A percentile compares a stretch with the other conserved stretches of the same genome.
Conservation (phyloP, 1,139 yeast genomes). For the Scheffersomyces illinoinensis region DNA sequence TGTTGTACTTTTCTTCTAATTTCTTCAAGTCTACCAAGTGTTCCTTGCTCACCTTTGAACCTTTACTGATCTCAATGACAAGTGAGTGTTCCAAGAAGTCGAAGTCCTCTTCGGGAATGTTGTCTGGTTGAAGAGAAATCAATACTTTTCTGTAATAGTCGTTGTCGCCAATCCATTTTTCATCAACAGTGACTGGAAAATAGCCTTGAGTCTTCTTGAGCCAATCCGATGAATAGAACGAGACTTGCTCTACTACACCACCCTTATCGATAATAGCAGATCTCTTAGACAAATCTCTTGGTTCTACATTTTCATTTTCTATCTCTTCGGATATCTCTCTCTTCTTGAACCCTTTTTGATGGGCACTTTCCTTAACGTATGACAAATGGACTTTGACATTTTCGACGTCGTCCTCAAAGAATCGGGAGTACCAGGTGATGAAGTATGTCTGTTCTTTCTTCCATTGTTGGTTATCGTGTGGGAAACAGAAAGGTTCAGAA, state of each 20-base stretch:
- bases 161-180: slow-evolving; percentile 55
- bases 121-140: slow-evolving; percentile 72
- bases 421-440: slow-evolving; percentile 76
- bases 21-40: slow-evolving; percentile 53
- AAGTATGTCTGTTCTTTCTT: slow-evolving; percentile 66
- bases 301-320: slow-evolving; percentile 8
- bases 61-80: slow-evolving; percentile 54
- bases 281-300: slow-evolving; percentile 20
- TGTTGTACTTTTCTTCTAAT: slow-evolving; percentile 36
- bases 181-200: slow-evolving; percentile 57
- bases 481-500: slow-evolving; percentile 83
- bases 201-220: slow-evolving; percentile 62
- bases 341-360: slow-evolving; percentile 58
- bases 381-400: slow-evolving; percentile 70
- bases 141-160: slow-evolving; percentile 51
- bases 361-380: slow-evolving; percentile 55
- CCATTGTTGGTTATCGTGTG: slow-evolving; percentile 58
- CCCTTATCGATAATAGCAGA: slow-evolving; percentile 41
- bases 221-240: slow-evolving; percentile 77
- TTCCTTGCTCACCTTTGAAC: slow-evolving; percentile 61
- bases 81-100: slow-evolving; percentile 52
- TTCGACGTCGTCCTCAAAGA: slow-evolving; percentile 49
- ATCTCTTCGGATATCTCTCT: slow-evolving; percentile 27
- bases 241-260: slow-evolving; percentile 37
- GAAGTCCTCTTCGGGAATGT: slow-evolving; percentile 64